Evolutionary conservation across 2,329 filamentous ascomycete genomes (phyloP).

Genomic region (Penicillium sp.): DNA sequence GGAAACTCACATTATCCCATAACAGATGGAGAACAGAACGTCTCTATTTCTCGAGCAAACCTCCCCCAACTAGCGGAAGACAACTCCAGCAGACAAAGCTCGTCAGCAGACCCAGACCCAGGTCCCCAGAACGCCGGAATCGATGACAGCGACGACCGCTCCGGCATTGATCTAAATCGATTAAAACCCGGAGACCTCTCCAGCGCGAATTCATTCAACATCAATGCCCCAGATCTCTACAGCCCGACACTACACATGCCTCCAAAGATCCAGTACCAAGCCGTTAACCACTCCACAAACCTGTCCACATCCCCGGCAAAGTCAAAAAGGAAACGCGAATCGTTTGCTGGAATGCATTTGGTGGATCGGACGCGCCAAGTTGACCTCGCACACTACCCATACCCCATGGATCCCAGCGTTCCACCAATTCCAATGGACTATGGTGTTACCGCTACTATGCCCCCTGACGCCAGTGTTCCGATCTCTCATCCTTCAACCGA

Average conservation of each 20-base stretch:
- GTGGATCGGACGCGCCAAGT: background rate
- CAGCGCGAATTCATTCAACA: slow-evolving; percentile 4
- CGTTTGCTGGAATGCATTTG: background rate
- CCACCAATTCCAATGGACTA: slow-evolving; percentile 12
- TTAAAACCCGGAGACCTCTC: slow-evolving; percentile 4
- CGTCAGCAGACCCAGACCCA: slow-evolving; percentile 14
- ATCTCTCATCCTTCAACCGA: slow-evolving; percentile 9
- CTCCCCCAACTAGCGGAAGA: slow-evolving; percentile 26
- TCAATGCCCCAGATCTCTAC: slow-evolving; percentile 5
- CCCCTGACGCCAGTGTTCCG: slow-evolving; percentile 1
- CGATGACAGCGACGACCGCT: slow-evolving; percentile 4
- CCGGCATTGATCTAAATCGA: slow-evolving; percentile 4
- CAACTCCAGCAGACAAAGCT: slow-evolving; percentile 16
- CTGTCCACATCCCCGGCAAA: slow-evolving; percentile 14
- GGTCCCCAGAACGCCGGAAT: slow-evolving; percentile 8
- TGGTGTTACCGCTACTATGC: slow-evolving; percentile 7
- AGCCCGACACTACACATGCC: slow-evolving; percentile 9
- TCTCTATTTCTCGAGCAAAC: slow-evolving; percentile 29
- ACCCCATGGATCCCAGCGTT: slow-evolving; percentile 11
- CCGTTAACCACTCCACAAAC: background rate
- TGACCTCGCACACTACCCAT: slow-evolving; percentile 5
- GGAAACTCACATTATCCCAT: slow-evolving; percentile 2
- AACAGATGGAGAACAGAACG: slow-evolving; percentile 25
- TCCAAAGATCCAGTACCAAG: slow-evolving; percentile 10
- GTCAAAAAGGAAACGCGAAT: slow-evolving; percentile 19